Evolutionary conservation across 2,329 filamentous ascomycete genomes (phyloP).

Genomic region (Juglanconis oblonga): DNA sequence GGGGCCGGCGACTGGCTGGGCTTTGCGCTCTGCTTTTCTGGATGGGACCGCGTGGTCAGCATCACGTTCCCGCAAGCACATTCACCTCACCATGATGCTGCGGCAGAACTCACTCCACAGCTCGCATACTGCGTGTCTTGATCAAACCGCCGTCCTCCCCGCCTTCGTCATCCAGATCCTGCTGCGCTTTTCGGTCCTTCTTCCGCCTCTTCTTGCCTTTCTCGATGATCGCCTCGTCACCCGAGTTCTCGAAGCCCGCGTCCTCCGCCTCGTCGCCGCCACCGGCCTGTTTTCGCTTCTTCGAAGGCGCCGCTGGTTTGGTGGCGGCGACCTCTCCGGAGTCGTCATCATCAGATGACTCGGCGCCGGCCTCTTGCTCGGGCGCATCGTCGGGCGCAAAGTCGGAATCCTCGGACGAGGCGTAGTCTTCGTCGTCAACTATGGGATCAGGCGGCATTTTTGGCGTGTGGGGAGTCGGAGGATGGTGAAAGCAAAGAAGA

Average conservation of each 20-base stretch:
- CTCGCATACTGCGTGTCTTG: constrained; percentile 70
- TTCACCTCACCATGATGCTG: not conserved
- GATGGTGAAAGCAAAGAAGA: not conserved
- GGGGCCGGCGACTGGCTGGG: constrained; percentile 50
- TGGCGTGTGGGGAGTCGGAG: not conserved
- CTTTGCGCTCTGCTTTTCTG: constrained; percentile 57
- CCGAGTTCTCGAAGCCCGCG: constrained; percentile 62
- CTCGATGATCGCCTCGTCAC: constrained; percentile 68
- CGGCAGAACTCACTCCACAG: constrained; percentile 50
- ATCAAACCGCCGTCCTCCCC: constrained; percentile 61
- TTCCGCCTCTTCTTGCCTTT: constrained; percentile 54
- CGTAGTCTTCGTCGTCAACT: constrained; percentile 54
- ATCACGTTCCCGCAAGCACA: not conserved
- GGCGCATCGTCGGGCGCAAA: constrained; percentile 59
- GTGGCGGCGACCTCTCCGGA: constrained; percentile 23
- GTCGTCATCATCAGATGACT: constrained; percentile 43
- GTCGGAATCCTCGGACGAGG: constrained; percentile 71
- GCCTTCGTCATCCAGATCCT: constrained; percentile 43
- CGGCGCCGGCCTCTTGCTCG: constrained; percentile 31
- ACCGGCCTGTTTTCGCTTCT: constrained; percentile 23
- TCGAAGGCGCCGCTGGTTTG: constrained; percentile 29
- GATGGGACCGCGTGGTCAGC: not conserved
- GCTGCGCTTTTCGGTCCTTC: constrained; percentile 36
- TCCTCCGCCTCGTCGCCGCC: constrained; percentile 37
- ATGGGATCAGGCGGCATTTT: constrained; percentile 42